Percentiles rank a stretch among this genome's conserved stretches.
Conservation (phyloP, 2,329 filamentous ascomycete species). For the Fusarium hainanense region DNA sequence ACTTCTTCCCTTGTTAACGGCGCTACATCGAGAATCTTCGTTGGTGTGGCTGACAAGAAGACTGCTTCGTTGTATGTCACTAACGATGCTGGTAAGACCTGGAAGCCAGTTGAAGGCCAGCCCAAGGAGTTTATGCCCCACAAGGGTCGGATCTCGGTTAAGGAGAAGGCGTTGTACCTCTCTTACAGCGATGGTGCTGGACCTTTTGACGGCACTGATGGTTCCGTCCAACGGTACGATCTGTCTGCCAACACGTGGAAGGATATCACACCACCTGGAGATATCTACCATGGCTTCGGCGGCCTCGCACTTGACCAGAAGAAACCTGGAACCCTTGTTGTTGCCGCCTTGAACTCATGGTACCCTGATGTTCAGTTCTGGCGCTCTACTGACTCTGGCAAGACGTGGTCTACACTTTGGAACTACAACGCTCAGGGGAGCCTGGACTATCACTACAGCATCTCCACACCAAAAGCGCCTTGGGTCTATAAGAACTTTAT, state of each 20-base stretch:
- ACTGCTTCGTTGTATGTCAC: conserved; percentile 66
- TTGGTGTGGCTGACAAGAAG: conserved; percentile 64
- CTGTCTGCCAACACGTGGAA: conserved; percentile 61
- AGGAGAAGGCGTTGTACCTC: conserved; percentile 65
- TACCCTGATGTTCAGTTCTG: conserved; percentile 68
- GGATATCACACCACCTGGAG: conserved; percentile 66
- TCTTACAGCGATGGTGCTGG: conserved; percentile 66
- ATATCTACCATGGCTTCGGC: conserved; percentile 66
- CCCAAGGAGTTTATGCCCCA: conserved; percentile 64
- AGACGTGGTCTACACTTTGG: conserved; percentile 66
- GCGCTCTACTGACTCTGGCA: conserved; percentile 65
- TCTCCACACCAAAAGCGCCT: conserved; percentile 60
- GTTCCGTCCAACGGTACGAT: conserved; percentile 66
- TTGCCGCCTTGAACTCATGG: conserved; percentile 68
- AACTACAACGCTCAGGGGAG: conserved; percentile 60
- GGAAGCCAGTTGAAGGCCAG: conserved; percentile 62
- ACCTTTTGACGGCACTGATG: conserved; percentile 66
- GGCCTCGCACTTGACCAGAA: conserved; percentile 65
- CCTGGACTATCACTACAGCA: conserved; percentile 59
- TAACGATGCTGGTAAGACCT: conserved; percentile 64
- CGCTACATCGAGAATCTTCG: conserved; percentile 66
- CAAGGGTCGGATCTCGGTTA: conserved; percentile 62
- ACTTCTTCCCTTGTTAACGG: conserved; percentile 59
- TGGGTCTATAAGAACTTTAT: conserved; percentile 65
- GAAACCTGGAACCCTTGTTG: conserved; percentile 66